Base-by-base conservation (phyloP, 1,284 basidiomycete species). In the Moniliophthora roreri region DNA sequence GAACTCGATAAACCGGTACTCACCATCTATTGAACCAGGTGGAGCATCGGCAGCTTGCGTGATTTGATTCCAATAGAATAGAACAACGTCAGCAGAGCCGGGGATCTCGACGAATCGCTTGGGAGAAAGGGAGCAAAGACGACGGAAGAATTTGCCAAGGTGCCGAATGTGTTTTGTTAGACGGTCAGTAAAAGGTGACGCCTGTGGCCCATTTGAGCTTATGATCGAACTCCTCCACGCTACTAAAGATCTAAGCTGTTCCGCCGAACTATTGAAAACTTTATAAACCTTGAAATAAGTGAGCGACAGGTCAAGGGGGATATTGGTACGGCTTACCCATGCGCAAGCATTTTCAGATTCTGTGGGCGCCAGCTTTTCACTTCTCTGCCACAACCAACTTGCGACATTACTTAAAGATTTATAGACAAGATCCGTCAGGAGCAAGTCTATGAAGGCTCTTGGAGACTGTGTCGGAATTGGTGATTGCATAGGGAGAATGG, bases 11-110 rank as follows among this genome's bases (percentile, higher is more conserved):
- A 28, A 37, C 6, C 6, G 6, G 28, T 6, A 58, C 70, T 55
- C 63, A 87, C 89, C 89, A 63, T 76, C 71, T 39, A 88, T 80
- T 35, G 76, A 64, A 24, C 79, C 77, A 16, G 76, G 62, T 10
- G 81, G 70, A 38, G 74, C 75, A 55, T 75, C 70, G 4, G 84
- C 81, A 26, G 90, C 87, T 57, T 85, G 78, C 6, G 84, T 81
- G 23, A 92, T 83, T 63, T 89, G 82, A 41, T 76, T 77, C 89
- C 89, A 92, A 61, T 90, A 91, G 61, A 82, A 91, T 36, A 89
- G 69, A 41, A 93, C 80, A 23, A 90, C 66, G 46, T 86, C 82
- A 26, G 75, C 78, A 61, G 84, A 89, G 36, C 71, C 66, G 1
- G 86, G 84, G n/a, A 91, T 69, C 37, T 70, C 68, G 15, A 85